Evolutionary conservation across 371 early-diverging fungal genomes (phyloP).

Genomic region (Mortierella sp.): DNA sequence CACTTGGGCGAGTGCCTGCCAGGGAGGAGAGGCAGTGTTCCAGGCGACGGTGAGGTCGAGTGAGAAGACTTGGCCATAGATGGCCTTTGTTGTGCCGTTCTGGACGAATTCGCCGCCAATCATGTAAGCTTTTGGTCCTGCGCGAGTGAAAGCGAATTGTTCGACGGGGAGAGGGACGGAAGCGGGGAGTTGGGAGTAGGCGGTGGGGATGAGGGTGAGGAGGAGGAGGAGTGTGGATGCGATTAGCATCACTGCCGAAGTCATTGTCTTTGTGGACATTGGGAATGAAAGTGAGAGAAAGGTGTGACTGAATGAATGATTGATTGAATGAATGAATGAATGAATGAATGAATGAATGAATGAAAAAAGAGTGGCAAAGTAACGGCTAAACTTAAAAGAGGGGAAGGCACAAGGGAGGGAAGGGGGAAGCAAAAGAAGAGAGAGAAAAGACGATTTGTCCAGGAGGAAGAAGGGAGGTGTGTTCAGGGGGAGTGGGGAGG

Average conservation of each 20-base stretch:
- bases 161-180: constrained; percentile 2
- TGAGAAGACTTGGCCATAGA: constrained; percentile 16
- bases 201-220: background rate
- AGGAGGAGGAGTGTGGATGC: background rate
- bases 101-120: constrained; percentile 18
- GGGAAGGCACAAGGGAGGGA: background rate
- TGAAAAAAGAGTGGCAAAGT: too few relatives aligned
- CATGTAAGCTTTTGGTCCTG: constrained; percentile 32
- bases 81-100: background rate
- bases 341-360: too few relatives aligned
- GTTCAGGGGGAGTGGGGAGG: background rate
- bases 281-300: background rate
- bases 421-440: background rate
- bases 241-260: background rate
- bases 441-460: background rate
- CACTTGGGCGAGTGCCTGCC: constrained; percentile 21
- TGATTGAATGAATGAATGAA: background rate
- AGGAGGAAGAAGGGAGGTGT: background rate
- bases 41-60: constrained; percentile 40
- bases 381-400: too few relatives aligned
- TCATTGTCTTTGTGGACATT: background rate
- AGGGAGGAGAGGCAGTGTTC: constrained; percentile 23
- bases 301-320: background rate
- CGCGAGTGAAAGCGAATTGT: constrained; percentile 29
- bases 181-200: background rate